Evolutionary conservation across 1,284 basidiomycete species (phyloP).

Genomic region (Cryptococcus jaspeensis): DNA sequence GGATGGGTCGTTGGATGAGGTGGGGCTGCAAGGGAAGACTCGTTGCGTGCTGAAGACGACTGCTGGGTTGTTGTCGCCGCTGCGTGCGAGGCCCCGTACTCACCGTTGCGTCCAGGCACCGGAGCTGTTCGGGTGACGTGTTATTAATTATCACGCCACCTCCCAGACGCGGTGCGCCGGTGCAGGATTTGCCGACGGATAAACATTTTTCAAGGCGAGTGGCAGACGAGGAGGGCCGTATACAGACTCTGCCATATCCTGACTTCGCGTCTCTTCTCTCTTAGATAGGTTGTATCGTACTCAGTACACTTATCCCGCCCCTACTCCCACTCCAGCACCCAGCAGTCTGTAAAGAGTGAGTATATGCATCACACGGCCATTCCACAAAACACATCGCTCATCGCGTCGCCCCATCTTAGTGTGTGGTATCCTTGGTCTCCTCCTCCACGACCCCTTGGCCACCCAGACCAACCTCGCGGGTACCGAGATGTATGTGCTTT

Average conservation of each 20-base stretch:
- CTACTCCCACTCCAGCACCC: background rate
- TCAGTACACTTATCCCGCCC: background rate
- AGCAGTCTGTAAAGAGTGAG: slow-evolving; percentile 4
- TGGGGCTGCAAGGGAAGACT: background rate
- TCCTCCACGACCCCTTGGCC: slow-evolving; percentile 68
- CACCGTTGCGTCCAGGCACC: no score
- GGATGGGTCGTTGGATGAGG: background rate
- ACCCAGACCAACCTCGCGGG: slow-evolving; percentile 64
- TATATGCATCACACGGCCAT: no score
- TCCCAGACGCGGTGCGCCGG: background rate
- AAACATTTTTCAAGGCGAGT: no score
- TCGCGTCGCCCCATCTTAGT: slow-evolving; percentile 52
- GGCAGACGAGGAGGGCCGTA: no score
- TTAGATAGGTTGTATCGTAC: slow-evolving; percentile 2
- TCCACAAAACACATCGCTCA: background rate
- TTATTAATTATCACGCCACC: no score
- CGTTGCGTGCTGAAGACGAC: no score
- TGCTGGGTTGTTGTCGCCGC: background rate
- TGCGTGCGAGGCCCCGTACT: no score
- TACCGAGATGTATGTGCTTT: slow-evolving; percentile 65
- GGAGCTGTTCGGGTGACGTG: no score
- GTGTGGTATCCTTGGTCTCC: slow-evolving; percentile 86
- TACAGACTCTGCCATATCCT: background rate
- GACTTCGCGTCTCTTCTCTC: background rate
- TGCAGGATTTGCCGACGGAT: slow-evolving; percentile 1